These are phyloP conservation scores for Fibroporia radiculosa DNA, from an alignment of 768 basidiomycete genomes.

Conservation along the genomic window DNA sequence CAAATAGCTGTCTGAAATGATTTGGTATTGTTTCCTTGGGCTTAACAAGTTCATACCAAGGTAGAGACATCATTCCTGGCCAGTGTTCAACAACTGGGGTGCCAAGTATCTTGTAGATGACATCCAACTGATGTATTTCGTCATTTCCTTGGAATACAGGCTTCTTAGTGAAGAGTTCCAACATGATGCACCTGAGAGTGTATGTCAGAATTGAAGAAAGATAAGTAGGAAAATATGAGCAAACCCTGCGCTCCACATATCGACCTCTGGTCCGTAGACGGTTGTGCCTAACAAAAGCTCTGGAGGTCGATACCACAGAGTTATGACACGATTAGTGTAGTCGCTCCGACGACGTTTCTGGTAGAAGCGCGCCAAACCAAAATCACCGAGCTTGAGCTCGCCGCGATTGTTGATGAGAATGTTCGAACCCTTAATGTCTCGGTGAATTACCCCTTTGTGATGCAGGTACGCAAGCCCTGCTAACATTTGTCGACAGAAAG, in stretches of 20 bases:
- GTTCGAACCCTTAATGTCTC: constrained; percentile 99
- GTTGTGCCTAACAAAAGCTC: constrained; percentile 94
- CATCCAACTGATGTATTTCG: constrained; percentile 94
- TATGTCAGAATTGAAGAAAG: constrained; percentile 1
- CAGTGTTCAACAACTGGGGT: constrained; percentile 81
- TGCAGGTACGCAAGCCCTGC: constrained; percentile 92
- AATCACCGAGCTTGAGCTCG: constrained; percentile 94
- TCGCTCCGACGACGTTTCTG: constrained; percentile 84
- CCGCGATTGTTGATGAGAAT: constrained; percentile 89
- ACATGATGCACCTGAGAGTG: constrained; percentile 83
- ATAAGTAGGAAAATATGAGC: constrained; percentile 15
- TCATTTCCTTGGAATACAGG: constrained; percentile 98
- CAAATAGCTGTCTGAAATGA: constrained; percentile 77
- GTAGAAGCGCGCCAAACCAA: constrained; percentile 95
- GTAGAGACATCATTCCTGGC: constrained; percentile 74
- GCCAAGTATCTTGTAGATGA: constrained; percentile 85
- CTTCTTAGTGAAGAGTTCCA: constrained; percentile 92
- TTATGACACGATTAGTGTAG: constrained; percentile 99
- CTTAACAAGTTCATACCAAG: constrained; percentile 99
- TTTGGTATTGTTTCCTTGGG: constrained; percentile 70
- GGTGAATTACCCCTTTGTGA: constrained; percentile 91
- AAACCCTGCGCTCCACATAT: constrained; percentile 99
- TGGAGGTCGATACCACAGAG: constrained; percentile 96
- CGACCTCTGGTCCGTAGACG: constrained; percentile 93
- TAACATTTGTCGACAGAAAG: constrained; percentile 93